Evolutionary conservation across 2,329 filamentous ascomycete species (phyloP).

Genomic region (Colletotrichum orchidophilum): DNA sequence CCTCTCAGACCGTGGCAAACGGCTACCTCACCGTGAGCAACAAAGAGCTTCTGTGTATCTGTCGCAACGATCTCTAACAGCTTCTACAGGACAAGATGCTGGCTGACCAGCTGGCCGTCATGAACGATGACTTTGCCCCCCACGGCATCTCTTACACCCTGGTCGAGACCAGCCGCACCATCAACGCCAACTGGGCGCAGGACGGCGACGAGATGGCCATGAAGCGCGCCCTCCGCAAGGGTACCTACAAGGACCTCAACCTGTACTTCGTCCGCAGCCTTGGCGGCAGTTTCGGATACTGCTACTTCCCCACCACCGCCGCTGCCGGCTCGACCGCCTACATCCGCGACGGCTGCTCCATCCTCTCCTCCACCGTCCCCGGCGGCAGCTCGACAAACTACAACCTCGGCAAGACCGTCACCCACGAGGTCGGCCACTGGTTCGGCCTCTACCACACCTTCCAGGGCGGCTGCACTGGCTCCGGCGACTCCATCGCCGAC

Average conservation of each 20-base stretch:
- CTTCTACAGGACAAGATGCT: slow-evolving; percentile 44
- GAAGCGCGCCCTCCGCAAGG: slow-evolving; percentile 56
- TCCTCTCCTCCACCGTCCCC: slow-evolving; percentile 48
- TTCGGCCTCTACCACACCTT: slow-evolving; percentile 59
- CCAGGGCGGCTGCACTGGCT: slow-evolving; percentile 48
- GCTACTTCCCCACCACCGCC: slow-evolving; percentile 54
- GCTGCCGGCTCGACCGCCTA: slow-evolving; percentile 43
- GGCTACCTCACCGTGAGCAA: slow-evolving; percentile 47
- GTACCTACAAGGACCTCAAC: slow-evolving; percentile 53
- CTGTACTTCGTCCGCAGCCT: slow-evolving; percentile 54
- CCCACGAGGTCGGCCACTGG: slow-evolving; percentile 60
- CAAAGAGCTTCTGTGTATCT: background rate
- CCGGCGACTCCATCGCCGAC: slow-evolving; percentile 51
- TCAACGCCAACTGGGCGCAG: slow-evolving; percentile 57
- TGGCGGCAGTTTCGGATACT: slow-evolving; percentile 53
- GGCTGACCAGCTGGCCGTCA: slow-evolving; percentile 51
- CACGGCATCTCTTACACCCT: slow-evolving; percentile 57
- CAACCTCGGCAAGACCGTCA: slow-evolving; percentile 44
- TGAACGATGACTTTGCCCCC: slow-evolving; percentile 55
- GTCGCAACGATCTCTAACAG: background rate
- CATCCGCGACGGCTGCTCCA: slow-evolving; percentile 51
- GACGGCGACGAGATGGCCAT: slow-evolving; percentile 52
- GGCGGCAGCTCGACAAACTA: slow-evolving; percentile 47
- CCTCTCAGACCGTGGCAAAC: slow-evolving; percentile 39
- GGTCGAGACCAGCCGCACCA: slow-evolving; percentile 52